These are phyloP conservation scores for Phaeosphaeria sp. DNA, from an alignment of 2,329 filamentous ascomycete species.

Conservation along the genomic window DNA sequence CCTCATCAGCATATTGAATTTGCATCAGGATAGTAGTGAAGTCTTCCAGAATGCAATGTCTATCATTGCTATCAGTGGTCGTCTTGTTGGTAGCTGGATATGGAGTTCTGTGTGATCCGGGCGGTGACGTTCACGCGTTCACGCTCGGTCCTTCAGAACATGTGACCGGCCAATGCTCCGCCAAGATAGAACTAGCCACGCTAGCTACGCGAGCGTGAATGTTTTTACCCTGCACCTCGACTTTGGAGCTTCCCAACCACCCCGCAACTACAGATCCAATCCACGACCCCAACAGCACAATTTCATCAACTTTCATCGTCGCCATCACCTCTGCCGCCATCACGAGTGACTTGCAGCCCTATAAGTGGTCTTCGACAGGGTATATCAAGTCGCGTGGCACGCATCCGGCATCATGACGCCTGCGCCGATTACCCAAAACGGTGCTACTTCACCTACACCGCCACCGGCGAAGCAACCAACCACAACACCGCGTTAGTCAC, in stretches of 20 bases:
- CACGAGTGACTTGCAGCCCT: constrained; percentile 10
- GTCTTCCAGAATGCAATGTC: not conserved
- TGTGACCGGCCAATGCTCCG: constrained; percentile 37
- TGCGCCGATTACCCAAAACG: constrained; percentile 35
- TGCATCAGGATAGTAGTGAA: not conserved
- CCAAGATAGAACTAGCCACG: constrained; percentile 33
- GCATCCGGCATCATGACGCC: constrained; percentile 42
- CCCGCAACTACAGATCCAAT: constrained; percentile 21
- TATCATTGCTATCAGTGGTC: not conserved
- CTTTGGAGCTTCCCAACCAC: constrained; percentile 32
- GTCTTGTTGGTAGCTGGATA: not conserved
- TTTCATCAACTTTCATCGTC: constrained; percentile 35
- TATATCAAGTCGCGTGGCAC: constrained; percentile 35
- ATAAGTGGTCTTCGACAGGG: constrained; percentile 17
- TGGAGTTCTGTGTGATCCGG: not conserved
- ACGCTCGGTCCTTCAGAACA: constrained; percentile 17
- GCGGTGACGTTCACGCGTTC: constrained; percentile 21
- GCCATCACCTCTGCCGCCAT: constrained; percentile 5
- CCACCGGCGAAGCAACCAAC: constrained; percentile 23
- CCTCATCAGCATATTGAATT: not conserved
- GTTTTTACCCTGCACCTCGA: constrained; percentile 45
- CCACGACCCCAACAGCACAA: constrained; percentile 21
- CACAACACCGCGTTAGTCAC: constrained; percentile 20
- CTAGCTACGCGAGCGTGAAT: constrained; percentile 50
- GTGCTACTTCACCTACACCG: constrained; percentile 28